Evolutionary conservation across 2,329 filamentous ascomycete species (phyloP).

Genomic region (Drechslerella dactyloides): DNA sequence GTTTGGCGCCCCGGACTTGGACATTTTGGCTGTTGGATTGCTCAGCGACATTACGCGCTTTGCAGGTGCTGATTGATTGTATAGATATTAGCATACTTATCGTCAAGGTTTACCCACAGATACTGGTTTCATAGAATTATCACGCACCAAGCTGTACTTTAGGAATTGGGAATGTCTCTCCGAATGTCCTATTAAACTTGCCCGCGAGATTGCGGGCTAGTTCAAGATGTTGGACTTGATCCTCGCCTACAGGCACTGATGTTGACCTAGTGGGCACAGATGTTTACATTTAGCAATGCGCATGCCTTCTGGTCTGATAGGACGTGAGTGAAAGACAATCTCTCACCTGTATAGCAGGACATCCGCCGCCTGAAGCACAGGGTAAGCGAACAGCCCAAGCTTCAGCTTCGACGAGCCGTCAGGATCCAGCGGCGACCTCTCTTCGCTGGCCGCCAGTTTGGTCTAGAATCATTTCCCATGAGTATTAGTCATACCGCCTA

Average conservation of each 20-base stretch:
- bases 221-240: slow-evolving; percentile 92
- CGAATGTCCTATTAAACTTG: slow-evolving; percentile 82
- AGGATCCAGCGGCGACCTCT: slow-evolving; percentile 66
- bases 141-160: slow-evolving; percentile 73
- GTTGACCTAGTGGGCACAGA: slow-evolving; percentile 68
- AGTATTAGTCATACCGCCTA: slow-evolving; percentile 26
- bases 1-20: slow-evolving; percentile 77
- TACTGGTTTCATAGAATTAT: background rate
- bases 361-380: slow-evolving; percentile 92
- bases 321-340: slow-evolving; percentile 15
- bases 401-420: slow-evolving; percentile 71
- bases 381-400: slow-evolving; percentile 92
- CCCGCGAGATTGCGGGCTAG: slow-evolving; percentile 85
- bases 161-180: slow-evolving; percentile 69
- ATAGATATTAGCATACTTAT: no score
- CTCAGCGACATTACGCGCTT: slow-evolving; percentile 89
- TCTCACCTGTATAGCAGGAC: slow-evolving; percentile 79
- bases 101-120: no score
- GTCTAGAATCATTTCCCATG: slow-evolving; percentile 65
- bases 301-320: background rate
- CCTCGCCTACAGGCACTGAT: slow-evolving; percentile 94
- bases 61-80: slow-evolving; percentile 73
- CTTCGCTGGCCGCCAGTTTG: slow-evolving; percentile 71
- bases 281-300: slow-evolving; percentile 24
- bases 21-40: slow-evolving; percentile 85